Base-by-base conservation (phyloP, 371 early-diverging fungal genomes). In the Mucor piriformis region DNA sequence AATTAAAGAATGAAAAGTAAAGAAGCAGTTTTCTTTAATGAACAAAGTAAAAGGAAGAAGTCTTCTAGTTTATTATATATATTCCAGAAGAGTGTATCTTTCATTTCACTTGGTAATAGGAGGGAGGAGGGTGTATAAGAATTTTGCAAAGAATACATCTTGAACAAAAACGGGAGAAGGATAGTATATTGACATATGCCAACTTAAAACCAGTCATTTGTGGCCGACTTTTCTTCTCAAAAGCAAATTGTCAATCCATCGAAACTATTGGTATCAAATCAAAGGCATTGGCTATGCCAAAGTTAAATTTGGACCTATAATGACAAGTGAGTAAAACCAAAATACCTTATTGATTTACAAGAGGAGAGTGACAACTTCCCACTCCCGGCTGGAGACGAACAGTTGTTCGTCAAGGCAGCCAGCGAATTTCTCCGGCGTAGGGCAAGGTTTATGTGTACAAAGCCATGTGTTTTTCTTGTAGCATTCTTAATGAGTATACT, bases 351-450 rank as follows among this genome's bases (percentile, higher is more conserved):
- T 20, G 32, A 44, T 54, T 54, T 58, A 50, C 50, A 58, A 58
- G 50, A 57, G 57, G 50, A 57, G 49, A 49, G 29, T 57, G 50
- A 38, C 57, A 57, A 57, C 57, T 57, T 57, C 49, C 57, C 57
- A 57, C 57, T 57, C 57, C 57, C 57, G 40, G 57, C 57, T 57
- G 57, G 57, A 49, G 49, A 57, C 57, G 42, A 53, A 53, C 53
- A 53, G 23, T 53, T 53, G 53, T 53, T 53, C 53, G 40, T 53
- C 53, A 53, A 53, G 42, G 53, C 53, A 53, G 53, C 53, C 54
- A 44, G 54, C 43, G 54, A 53, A 53, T 53, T 53, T 53, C 54
- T 53, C 54, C 54, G 54, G 42, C 46, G 54, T 44, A 54, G 54
- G 54, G 54, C 54, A 54, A 44, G 54, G 54, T 54, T 44, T 44